Conservation (phyloP, 1,284 basidiomycete genomes). For the Apiotrichum sp. region DNA sequence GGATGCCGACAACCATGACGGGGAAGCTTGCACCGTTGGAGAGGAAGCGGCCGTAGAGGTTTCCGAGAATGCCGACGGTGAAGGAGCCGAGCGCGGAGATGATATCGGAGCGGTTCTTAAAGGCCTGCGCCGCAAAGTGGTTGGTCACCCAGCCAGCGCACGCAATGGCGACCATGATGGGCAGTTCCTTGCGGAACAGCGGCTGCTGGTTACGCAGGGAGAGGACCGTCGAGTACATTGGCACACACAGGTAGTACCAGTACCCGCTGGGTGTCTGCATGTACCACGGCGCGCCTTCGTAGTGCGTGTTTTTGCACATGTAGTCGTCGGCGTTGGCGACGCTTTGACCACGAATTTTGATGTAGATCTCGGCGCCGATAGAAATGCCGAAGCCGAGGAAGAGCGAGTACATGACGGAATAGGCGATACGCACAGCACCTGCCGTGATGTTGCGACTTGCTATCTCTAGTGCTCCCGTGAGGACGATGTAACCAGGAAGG, state of each 20-base stretch:
- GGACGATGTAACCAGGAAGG: constrained; percentile 72
- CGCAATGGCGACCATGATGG: constrained; percentile 61
- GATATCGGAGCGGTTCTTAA: constrained; percentile 65
- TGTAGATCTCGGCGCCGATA: constrained; percentile 65
- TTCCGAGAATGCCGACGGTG: constrained; percentile 73
- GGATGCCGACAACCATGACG: constrained; percentile 59
- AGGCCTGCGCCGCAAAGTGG: constrained; percentile 62
- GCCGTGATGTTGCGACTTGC: constrained; percentile 65
- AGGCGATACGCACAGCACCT: constrained; percentile 79
- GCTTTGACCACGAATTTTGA: constrained; percentile 51
- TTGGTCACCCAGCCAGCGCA: constrained; percentile 71
- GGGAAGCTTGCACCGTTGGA: constrained; percentile 40
- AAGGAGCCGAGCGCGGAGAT: constrained; percentile 70
- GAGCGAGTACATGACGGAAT: constrained; percentile 55
- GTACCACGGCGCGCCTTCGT: constrained; percentile 50
- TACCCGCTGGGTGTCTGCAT: constrained; percentile 43
- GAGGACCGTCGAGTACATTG: constrained; percentile 66
- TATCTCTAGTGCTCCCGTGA: constrained; percentile 74
- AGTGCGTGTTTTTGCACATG: constrained; percentile 56
- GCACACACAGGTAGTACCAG: constrained; percentile 69
- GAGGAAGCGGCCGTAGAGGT: constrained; percentile 68
- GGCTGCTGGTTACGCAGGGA: constrained; percentile 73
- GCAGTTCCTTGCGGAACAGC: constrained; percentile 62
- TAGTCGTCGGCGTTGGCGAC: constrained; percentile 58
- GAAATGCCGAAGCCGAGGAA: constrained; percentile 79